Conservation (phyloP, 176 grass and related monocot genomes). For the Cocos nucifera region DNA sequence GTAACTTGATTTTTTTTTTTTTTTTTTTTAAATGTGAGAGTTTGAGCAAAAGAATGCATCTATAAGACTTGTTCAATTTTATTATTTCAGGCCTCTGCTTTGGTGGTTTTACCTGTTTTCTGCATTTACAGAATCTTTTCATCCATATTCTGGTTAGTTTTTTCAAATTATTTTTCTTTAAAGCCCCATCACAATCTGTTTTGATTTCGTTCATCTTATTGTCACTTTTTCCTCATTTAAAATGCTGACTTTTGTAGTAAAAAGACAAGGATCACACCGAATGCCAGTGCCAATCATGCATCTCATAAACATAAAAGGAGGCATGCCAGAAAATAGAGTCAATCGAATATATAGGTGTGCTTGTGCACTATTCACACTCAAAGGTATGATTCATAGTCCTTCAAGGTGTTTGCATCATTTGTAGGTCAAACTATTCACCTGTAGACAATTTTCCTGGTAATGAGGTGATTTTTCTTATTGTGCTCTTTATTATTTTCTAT, state of each 20-base stretch:
- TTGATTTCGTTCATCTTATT: not conserved
- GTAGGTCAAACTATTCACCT: too few relatives aligned
- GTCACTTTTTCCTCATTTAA: not conserved
- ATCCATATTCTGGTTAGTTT: slow-evolving; percentile 11
- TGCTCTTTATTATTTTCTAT: too few relatives aligned
- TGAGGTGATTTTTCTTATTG: too few relatives aligned
- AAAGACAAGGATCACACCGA: not conserved
- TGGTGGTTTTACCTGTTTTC: slow-evolving; percentile 19
- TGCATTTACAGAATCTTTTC: slow-evolving; percentile 6
- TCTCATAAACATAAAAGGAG: slow-evolving; percentile 7
- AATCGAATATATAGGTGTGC: not conserved
- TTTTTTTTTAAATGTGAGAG: not conserved
- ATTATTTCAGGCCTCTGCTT: slow-evolving; percentile 13
- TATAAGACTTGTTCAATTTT: not conserved
- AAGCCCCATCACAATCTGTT: too few relatives aligned
- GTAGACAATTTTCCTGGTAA: too few relatives aligned
- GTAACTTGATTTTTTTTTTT: too few relatives aligned
- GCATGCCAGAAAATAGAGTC: slow-evolving; percentile 7
- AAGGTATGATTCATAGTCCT: too few relatives aligned
- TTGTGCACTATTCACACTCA: too few relatives aligned
- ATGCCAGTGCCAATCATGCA: not conserved
- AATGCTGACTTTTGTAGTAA: slow-evolving; percentile 12
- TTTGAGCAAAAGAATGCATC: not conserved
- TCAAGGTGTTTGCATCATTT: too few relatives aligned
- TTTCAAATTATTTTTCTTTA: not conserved